Conservation (phyloP, 2,329 filamentous ascomycete species). For the Ophiosphaerella narmari region DNA sequence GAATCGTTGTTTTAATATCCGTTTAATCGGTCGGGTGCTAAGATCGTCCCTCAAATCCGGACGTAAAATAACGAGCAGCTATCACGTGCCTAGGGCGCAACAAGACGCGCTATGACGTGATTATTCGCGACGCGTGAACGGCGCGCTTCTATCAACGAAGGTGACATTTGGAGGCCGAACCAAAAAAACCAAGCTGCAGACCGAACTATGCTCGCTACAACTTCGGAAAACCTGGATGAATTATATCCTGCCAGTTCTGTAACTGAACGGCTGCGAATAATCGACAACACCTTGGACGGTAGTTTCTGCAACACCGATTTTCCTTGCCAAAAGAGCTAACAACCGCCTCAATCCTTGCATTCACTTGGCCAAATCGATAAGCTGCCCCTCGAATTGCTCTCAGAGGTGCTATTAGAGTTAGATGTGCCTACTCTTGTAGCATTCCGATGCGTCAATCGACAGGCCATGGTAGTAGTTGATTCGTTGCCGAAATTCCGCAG, state of each 20-base stretch:
- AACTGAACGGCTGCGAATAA: not conserved
- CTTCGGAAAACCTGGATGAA: not conserved
- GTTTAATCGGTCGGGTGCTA: no score
- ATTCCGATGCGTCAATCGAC: no score
- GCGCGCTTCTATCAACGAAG: not conserved
- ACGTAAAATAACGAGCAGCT: not conserved
- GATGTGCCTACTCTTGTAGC: no score
- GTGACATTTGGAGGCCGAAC: not conserved
- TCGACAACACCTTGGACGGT: not conserved
- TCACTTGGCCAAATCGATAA: no score
- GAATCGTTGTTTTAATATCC: no score
- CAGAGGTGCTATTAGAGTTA: no score
- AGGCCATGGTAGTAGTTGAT: no score
- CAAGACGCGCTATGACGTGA: not conserved
- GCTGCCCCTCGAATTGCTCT: no score
- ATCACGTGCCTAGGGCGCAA: not conserved
- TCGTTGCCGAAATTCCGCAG: no score
- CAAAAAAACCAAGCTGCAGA: not conserved
- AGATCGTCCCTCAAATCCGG: not conserved
- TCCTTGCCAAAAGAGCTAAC: not conserved
- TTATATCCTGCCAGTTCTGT: not conserved
- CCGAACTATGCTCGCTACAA: not conserved
- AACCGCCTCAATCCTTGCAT: not conserved
- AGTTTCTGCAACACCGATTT: not conserved
- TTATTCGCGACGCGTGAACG: not conserved